Conservation (phyloP, 164 flowering plant genomes). For the Hamamelis virginiana region DNA sequence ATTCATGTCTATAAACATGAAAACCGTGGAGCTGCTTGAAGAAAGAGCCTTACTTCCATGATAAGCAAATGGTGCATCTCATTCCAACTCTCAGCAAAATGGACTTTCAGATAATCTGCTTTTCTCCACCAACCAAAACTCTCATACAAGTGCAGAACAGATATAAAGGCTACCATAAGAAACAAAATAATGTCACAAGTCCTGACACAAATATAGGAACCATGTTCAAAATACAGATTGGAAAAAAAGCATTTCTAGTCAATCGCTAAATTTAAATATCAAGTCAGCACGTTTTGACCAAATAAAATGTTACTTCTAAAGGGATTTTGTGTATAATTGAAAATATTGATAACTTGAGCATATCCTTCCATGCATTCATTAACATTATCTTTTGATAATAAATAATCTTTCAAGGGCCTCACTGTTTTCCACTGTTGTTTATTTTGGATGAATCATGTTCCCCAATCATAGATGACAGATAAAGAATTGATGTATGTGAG, state of each 20-base stretch:
- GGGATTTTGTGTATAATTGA: not conserved
- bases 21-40: not conserved
- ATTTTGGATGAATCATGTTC: not conserved
- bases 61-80: conserved; percentile 99
- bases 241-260: too few relatives aligned
- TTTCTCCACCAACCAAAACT: conserved; percentile 99
- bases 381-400: too few relatives aligned
- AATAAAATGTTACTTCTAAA: not conserved
- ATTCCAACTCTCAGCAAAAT: conserved; percentile 99
- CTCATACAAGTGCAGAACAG: conserved; percentile 95
- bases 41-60: conserved; percentile 71
- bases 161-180: conserved; percentile 78
- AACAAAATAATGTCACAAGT: conserved; percentile 13
- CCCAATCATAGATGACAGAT: not conserved
- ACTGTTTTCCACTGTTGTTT: not conserved
- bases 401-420: too few relatives aligned
- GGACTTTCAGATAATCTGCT: conserved; percentile 95
- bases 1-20: not conserved
- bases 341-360: not conserved
- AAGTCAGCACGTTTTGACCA: not conserved
- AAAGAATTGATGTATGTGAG: not conserved
- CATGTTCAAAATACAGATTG: not conserved
- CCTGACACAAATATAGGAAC: not conserved
- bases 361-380: too few relatives aligned
- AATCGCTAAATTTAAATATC: not conserved